A percentile compares a stretch with the other conserved stretches of the same genome.
Conservation (phyloP, 2,329 filamentous ascomycete genomes). For the Penicillium sp. region DNA sequence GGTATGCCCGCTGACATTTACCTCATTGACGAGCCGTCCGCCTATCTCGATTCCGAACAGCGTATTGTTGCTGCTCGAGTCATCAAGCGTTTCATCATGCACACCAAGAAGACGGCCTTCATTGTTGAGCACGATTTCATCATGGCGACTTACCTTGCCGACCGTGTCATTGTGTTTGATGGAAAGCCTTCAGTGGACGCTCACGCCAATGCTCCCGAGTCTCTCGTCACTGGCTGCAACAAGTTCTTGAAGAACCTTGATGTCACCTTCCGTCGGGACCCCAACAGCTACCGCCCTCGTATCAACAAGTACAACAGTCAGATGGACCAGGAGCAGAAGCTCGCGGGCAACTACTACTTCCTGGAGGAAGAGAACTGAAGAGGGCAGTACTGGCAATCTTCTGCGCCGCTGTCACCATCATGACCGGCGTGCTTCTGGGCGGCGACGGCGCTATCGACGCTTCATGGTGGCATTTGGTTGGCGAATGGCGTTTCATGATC, state of each 20-base stretch:
- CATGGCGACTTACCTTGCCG: slow-evolving; percentile 78
- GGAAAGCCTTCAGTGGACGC: slow-evolving; percentile 84
- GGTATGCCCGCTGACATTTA: slow-evolving; percentile 97
- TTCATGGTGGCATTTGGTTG: slow-evolving; percentile 28
- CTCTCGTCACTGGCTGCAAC: slow-evolving; percentile 92
- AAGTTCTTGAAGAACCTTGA: slow-evolving; percentile 92
- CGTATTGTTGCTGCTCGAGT: slow-evolving; percentile 95
- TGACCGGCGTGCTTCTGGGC: slow-evolving; percentile 33
- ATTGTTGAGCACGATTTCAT: slow-evolving; percentile 99
- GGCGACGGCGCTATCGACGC: slow-evolving; percentile 28
- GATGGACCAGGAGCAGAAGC: slow-evolving; percentile 96
- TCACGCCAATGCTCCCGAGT: slow-evolving; percentile 84
- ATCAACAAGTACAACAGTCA: slow-evolving; percentile 98
- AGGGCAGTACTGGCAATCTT: slow-evolving; percentile 48
- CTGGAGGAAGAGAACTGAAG: slow-evolving; percentile 77
- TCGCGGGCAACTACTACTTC: slow-evolving; percentile 95
- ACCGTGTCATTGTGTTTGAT: slow-evolving; percentile 98
- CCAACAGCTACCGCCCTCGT: slow-evolving; percentile 89
- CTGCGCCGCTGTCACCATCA: slow-evolving; percentile 32
- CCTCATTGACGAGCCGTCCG: slow-evolving; percentile 93
- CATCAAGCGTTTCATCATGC: slow-evolving; percentile 99
- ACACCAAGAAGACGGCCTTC: slow-evolving; percentile 98
- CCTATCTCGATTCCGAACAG: slow-evolving; percentile 97
- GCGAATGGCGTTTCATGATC: slow-evolving; percentile 39
- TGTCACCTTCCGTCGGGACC: slow-evolving; percentile 97